Evolutionary conservation across 2,329 filamentous ascomycete species (phyloP).

Genomic region (Alternaria alternata): DNA sequence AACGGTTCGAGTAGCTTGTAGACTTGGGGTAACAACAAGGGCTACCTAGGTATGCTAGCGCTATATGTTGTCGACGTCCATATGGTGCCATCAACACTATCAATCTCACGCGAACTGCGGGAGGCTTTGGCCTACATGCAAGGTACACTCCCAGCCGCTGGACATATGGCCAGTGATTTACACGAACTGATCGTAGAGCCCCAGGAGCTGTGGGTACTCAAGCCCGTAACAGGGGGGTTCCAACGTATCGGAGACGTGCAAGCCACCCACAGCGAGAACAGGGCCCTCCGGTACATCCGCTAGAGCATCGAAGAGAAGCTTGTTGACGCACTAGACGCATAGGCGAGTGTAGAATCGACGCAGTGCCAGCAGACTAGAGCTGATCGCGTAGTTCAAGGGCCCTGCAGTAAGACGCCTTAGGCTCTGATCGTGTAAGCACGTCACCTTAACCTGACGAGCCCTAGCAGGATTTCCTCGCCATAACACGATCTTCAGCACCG

Average conservation of each 20-base stretch:
- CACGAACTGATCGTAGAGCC: fast-evolving
- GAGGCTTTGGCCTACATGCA: background rate
- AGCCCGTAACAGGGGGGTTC: background rate
- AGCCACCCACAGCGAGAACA: background rate
- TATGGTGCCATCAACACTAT: background rate
- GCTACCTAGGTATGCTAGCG: background rate
- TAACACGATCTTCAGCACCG: background rate
- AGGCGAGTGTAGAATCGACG: background rate
- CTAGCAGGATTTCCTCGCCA: background rate
- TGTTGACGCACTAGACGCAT: fast-evolving
- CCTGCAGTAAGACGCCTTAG: background rate
- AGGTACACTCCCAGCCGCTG: background rate
- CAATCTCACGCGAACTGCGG: background rate
- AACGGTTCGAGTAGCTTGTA: background rate
- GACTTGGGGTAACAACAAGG: too few relatives aligned
- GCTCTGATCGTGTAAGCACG: background rate
- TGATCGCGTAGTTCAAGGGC: background rate
- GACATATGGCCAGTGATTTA: too few relatives aligned
- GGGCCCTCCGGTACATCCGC: background rate
- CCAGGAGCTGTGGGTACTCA: background rate
- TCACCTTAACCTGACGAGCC: background rate
- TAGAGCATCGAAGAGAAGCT: background rate
- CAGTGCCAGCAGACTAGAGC: background rate
- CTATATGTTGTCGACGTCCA: too few relatives aligned
- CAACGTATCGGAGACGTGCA: background rate